Evolutionary conservation across 1,284 basidiomycete species (phyloP), one percentile per base, ranked within the genome.

Genomic region (Pseudozyma flocculosa): DNA sequence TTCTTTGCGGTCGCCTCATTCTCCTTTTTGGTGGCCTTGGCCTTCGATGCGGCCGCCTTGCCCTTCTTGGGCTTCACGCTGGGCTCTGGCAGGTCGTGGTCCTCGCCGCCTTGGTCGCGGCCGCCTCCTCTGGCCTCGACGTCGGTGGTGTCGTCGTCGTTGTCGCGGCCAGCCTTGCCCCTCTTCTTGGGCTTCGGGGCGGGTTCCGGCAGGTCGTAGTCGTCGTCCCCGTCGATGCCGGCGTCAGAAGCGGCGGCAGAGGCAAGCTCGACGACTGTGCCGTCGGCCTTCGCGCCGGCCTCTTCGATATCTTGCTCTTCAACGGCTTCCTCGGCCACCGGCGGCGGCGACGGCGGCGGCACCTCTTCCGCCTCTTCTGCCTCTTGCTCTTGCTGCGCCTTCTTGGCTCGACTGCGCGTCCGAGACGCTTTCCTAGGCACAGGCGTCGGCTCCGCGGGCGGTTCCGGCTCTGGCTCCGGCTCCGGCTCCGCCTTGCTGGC

Each of bases 61-160:
- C 52, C 50, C 15, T 56, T 42, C 34, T 51, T 54, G 4, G 57
- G 57, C 38, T 50, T n/a, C n/a, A n/a, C n/a, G n/a, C n/a, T n/a
- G n/a, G n/a, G n/a, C n/a, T n/a, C n/a, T n/a, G n/a, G n/a, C n/a
- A n/a, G n/a, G n/a, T n/a, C n/a, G n/a, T n/a, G n/a, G n/a, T n/a
- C n/a, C n/a, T n/a, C n/a, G n/a, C n/a, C n/a, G n/a, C n/a, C n/a
- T n/a, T n/a, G n/a, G n/a, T n/a, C n/a, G n/a, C n/a, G n/a, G n/a
- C n/a, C n/a, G n/a, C 48, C 36, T 60, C 57, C 32, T 42, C 48
- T 5, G 45, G 41, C 45, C 2, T 8, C 21, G 11, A n/a, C 40
- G 21, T 40, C 40, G 8, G 40, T 22, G 4, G 40, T 15, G 22
- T 18, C 22, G 22, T 40, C 14, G 19, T 42, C 24, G 26, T 22